These are phyloP conservation scores for Elsinoe arachidis DNA, from an alignment of 2,329 filamentous ascomycete species.

Conservation along the genomic window DNA sequence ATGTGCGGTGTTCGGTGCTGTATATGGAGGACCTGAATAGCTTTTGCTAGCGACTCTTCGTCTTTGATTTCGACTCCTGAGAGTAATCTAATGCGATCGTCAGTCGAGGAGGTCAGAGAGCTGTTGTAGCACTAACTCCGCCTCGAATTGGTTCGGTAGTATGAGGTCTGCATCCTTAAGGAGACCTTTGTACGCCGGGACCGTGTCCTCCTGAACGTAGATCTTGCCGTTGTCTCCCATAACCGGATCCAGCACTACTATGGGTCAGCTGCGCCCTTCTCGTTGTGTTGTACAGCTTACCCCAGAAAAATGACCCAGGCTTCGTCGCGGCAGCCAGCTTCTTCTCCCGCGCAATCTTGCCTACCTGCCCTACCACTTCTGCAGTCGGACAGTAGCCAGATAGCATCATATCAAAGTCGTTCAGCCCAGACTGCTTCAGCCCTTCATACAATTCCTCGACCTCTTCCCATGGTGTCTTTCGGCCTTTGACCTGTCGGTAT, in stretches of 20 bases:
- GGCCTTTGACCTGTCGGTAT: constrained; percentile 82
- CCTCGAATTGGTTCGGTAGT: constrained; percentile 93
- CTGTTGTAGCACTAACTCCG: constrained; percentile 56
- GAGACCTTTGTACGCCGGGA: constrained; percentile 78
- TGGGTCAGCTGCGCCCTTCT: background rate
- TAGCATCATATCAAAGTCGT: constrained; percentile 87
- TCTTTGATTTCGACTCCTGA: constrained; percentile 77
- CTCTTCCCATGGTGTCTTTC: constrained; percentile 69
- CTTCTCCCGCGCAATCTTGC: constrained; percentile 72
- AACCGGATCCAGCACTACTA: constrained; percentile 76
- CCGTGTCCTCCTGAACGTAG: constrained; percentile 85
- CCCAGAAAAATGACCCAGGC: constrained; percentile 83
- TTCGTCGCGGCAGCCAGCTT: constrained; percentile 51
- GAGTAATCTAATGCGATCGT: constrained; percentile 51
- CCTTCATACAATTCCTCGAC: constrained; percentile 79
- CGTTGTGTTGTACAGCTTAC: constrained; percentile 30
- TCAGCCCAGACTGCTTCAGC: constrained; percentile 71
- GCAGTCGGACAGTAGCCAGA: constrained; percentile 92
- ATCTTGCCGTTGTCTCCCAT: constrained; percentile 94
- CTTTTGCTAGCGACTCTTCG: constrained; percentile 60
- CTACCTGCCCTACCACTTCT: constrained; percentile 73
- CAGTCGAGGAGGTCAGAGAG: too few species aligned
- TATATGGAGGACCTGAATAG: constrained; percentile 69
- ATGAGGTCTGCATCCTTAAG: constrained; percentile 81
- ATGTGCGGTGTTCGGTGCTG: constrained; percentile 66